Conservation (phyloP, 2,329 filamentous ascomycete species). For the Phyllosticta citribraziliensis region DNA sequence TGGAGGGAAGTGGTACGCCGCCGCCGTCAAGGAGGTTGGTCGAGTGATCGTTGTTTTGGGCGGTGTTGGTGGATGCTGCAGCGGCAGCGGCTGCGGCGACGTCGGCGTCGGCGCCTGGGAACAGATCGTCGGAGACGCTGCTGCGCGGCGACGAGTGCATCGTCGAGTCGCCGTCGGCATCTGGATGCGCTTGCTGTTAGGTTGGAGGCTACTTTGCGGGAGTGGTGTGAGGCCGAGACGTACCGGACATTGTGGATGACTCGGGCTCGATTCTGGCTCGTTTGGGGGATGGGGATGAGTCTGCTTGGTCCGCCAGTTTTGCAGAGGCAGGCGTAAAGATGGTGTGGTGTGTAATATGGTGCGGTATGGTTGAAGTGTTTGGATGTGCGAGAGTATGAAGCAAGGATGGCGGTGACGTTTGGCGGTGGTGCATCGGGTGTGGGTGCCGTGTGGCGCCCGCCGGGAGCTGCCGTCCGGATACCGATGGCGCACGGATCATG, state of each 20-base stretch:
- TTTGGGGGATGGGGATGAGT: conserved; percentile 2
- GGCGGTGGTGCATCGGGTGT: not conserved
- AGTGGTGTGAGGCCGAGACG: too few relatives aligned
- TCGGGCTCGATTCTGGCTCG: conserved; percentile 1
- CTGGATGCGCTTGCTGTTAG: conserved; percentile 13
- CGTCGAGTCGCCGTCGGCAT: conserved; percentile 46
- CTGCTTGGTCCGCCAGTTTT: conserved; percentile 8
- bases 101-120: conserved; percentile 22
- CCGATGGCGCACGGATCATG: not conserved
- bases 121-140: conserved; percentile 29
- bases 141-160: conserved; percentile 41
- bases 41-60: conserved; percentile 8
- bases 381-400: not conserved
- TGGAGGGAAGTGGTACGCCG: conserved; percentile 31
- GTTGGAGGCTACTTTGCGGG: not conserved
- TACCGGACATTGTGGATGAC: conserved; percentile 8
- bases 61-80: not conserved
- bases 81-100: not conserved
- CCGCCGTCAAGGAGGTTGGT: conserved; percentile 19
- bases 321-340: not conserved
- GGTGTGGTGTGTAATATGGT: not conserved
- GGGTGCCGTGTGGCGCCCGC: too few relatives aligned
- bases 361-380: not conserved
- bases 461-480: not conserved
- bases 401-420: not conserved